Percentiles rank a stretch among this genome's conserved stretches.
Evolutionary conservation across 495 filamentous ascomycete genomes (phyloP).

Genomic region (Penicillium simplicissimum): DNA sequence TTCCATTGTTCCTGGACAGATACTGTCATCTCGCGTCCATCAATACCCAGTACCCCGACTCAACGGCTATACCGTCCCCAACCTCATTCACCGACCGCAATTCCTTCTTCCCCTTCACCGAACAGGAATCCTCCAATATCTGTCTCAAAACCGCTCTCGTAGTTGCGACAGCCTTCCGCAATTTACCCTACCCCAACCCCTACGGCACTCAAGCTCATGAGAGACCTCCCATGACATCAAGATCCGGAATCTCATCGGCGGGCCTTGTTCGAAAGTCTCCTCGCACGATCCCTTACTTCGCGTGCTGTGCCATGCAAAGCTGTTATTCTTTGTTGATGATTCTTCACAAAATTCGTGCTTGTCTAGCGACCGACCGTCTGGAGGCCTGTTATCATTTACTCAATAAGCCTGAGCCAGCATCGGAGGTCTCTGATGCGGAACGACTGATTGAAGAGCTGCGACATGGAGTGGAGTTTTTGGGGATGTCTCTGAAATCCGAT

Average conservation of each 20-base stretch:
- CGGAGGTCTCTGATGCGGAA: conserved; percentile 37
- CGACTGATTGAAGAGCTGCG: conserved; percentile 44
- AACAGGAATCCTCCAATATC: conserved; percentile 47
- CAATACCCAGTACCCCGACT: conserved; percentile 20
- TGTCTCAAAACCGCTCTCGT: conserved; percentile 47
- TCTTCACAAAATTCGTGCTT: conserved; percentile 34
- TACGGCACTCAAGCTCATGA: conserved; percentile 1
- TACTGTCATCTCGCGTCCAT: conserved; percentile 51
- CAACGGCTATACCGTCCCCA: conserved; percentile 10
- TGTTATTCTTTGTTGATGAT: conserved; percentile 54
- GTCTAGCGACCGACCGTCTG: conserved; percentile 18
- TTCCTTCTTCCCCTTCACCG: conserved; percentile 42
- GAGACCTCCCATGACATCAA: not conserved
- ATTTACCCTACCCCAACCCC: conserved; percentile 41
- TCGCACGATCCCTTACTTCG: conserved; percentile 50
- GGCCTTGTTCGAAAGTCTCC: conserved; percentile 27
- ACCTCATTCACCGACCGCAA: conserved; percentile 18
- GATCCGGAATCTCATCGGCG: not conserved
- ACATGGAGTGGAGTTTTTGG: conserved; percentile 42
- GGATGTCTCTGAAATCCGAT: conserved; percentile 35
- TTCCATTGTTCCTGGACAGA: conserved; percentile 50
- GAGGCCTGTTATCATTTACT: conserved; percentile 25
- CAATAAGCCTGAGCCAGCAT: conserved; percentile 23
- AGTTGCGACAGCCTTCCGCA: conserved; percentile 43
- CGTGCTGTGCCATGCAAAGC: conserved; percentile 56